Base-by-base conservation (phyloP, 352 stramenopile species). In the Pythium periplocum region DNA sequence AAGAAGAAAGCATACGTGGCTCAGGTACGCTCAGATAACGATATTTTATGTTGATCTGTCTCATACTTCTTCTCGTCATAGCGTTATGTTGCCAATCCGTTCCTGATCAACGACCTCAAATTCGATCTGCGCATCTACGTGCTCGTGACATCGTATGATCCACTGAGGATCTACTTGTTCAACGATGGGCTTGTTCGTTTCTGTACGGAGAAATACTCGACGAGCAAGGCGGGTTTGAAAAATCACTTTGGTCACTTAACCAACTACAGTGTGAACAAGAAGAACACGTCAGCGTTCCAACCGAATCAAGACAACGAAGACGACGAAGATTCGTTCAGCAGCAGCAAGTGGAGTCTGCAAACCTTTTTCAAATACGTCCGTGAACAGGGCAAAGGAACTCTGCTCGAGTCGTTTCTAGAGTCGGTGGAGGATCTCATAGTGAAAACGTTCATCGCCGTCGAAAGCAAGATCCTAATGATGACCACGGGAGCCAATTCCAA, bases 181-280 rank as follows among this genome's bases (percentile, higher is more conserved):
- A 52, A 91, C 50, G 79, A 97, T 34, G 88, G 88, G 1, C 73
- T 97, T 32, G 86, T 92, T 41, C 78, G 87, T 7, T 96, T 97
- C 57, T 93, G 83, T 33, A 95, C 86, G 0, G 71, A 87, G 47
- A 86, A 87, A 35, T 92, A 90, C 56, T 89, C 78, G 26, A 85
- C 64, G 1, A 70, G 48, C 36, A 79, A 78, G 34, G 75, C 66
- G 4, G 81, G 85, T 5, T 41, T 96, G 49, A 68, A 87, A 33
- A 95, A 90, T 55, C 73, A 71, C 3, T 97, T 92, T 57, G 78
- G 78, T 1, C 87, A 97, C 61, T 63, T 97, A n/a, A 97, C 90
- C 8, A 97, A 97, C 67, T 97, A 95, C 75, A 90, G 73, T 53
- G 83, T 97, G 51, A 97, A 97, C 67, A 96, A 97, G 62, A 93